phyloP scores from a whole-genome alignment of 306 rosid species.

The Datisca glomerata region DNA sequence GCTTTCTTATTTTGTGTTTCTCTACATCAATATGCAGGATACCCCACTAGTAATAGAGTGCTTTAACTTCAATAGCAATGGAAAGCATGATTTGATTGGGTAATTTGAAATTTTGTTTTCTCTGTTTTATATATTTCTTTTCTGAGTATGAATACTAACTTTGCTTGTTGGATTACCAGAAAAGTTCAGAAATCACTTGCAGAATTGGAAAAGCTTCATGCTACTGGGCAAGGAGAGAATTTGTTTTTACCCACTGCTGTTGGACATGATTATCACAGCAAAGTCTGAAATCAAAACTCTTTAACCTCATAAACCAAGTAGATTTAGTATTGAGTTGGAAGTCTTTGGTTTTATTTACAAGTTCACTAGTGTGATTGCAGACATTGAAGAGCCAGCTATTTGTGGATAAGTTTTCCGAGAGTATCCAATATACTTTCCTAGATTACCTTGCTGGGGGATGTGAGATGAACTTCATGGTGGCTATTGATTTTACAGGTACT shows the following conservation, averaged over 20 bases:
- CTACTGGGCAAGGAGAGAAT: constrained; percentile 53
- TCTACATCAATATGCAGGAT: constrained; percentile 48
- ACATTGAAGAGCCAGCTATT: constrained; percentile 64
- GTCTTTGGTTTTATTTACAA: constrained; percentile 16
- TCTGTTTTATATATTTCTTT: neutral
- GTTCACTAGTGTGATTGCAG: constrained; percentile 34
- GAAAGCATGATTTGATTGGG: constrained; percentile 97
- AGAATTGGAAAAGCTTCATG: constrained; percentile 73
- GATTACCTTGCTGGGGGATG: constrained; percentile 90
- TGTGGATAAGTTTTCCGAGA: constrained; percentile 65
- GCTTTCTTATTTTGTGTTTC: constrained; percentile 25
- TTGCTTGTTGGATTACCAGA: constrained; percentile 33
- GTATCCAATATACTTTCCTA: constrained; percentile 66
- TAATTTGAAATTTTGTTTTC: constrained; percentile 25
- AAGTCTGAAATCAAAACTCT: constrained; percentile 34
- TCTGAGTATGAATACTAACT: constrained; percentile 7
- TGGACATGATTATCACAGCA: constrained; percentile 68
- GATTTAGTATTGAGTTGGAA: constrained; percentile 5
- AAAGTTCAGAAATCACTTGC: constrained; percentile 67
- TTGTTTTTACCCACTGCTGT: constrained; percentile 33
- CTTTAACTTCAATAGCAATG: constrained; percentile 79
- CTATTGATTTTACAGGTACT: constrained; percentile 89
- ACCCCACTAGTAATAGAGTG: constrained; percentile 75
- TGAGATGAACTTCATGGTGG: constrained; percentile 94
- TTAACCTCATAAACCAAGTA: constrained; percentile 11